These are phyloP conservation scores for Phytophthora hibernalis DNA, from an alignment of 352 stramenopile species.

Conservation along the genomic window DNA sequence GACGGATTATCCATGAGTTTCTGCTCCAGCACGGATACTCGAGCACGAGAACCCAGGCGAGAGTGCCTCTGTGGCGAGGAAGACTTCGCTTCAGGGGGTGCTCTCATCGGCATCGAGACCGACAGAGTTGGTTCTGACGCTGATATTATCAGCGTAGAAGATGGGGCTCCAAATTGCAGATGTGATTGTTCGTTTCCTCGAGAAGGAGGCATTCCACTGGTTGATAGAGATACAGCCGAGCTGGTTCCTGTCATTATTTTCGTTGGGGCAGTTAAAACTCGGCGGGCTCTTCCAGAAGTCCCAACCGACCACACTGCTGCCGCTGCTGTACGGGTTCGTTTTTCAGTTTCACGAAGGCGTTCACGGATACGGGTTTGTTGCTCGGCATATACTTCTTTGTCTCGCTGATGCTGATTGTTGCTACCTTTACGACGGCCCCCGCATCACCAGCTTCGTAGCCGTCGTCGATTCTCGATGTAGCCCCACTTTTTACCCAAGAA, in stretches of 20 bases:
- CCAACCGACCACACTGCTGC: conserved; percentile 17
- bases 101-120: neutral
- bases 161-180: neutral
- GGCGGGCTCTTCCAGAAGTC: conserved; percentile 4
- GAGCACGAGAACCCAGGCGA: conserved; percentile 17
- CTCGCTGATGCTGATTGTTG: conserved; percentile 15
- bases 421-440: conserved; percentile 3
- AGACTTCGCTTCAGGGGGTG: neutral
- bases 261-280: conserved; percentile 14
- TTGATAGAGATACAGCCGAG: conserved; percentile 18
- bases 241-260: conserved; percentile 16
- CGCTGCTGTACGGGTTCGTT: conserved; percentile 33
- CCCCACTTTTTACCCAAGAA: conserved; percentile 11
- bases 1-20: conserved; percentile 21
- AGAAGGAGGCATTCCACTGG: neutral
- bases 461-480: conserved; percentile 18
- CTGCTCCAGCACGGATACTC: conserved; percentile 30
- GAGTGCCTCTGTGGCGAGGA: conserved; percentile 11
- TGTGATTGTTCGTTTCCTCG: conserved; percentile 8
- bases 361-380: conserved; percentile 36
- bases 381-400: conserved; percentile 28
- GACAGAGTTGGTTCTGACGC: conserved; percentile 21
- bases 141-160: conserved; percentile 6
- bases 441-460: conserved; percentile 2
- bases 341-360: conserved; percentile 29